A percentile compares a stretch with the other conserved stretches of the same genome.
These are phyloP conservation scores for Eucalyptus polyanthemos DNA, from an alignment of 345 rosid genomes.

Conservation along the genomic window DNA sequence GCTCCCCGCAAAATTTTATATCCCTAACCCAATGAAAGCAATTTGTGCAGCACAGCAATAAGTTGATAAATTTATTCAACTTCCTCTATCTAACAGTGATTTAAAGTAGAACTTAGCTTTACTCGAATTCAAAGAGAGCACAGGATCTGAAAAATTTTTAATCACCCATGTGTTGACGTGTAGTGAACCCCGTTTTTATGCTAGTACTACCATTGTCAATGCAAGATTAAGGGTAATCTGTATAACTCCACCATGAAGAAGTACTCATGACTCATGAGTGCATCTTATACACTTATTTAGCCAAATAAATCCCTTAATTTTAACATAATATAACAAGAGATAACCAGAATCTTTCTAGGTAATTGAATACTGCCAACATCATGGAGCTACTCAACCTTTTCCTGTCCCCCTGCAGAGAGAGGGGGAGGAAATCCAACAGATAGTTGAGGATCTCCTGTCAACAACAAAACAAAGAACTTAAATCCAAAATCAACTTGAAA, in stretches of 20 bases:
- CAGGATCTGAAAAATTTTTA: background rate
- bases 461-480: background rate
- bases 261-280: background rate
- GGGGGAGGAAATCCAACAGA: background rate
- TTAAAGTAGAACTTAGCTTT: background rate
- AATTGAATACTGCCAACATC: background rate
- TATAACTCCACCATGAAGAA: background rate
- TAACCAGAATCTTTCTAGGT: background rate
- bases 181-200: background rate
- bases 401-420: background rate
- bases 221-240: background rate
- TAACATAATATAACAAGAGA: background rate
- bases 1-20: background rate
- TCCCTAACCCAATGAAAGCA: background rate
- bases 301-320: background rate
- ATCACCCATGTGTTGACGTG: background rate
- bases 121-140: background rate
- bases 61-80: background rate
- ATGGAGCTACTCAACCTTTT: background rate
- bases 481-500: background rate
- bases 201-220: background rate
- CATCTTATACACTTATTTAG: background rate
- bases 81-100: background rate
- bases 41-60: background rate
- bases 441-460: background rate